Base-by-base conservation (phyloP, 1,139 yeast species). In the Starmera stellimalicola region DNA sequence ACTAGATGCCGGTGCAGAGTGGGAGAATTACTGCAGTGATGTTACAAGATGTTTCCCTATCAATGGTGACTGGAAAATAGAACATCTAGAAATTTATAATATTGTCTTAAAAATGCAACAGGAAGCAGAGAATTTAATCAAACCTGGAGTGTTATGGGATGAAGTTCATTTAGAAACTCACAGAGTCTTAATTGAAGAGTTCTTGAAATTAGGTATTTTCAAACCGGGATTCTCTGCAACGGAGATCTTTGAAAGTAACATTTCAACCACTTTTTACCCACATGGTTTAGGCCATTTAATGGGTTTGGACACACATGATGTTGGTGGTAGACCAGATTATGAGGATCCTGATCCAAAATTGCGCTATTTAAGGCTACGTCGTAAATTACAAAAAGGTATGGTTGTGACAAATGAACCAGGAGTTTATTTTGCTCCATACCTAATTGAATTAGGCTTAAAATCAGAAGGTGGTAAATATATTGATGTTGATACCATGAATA, bases 1-100 rank as follows among this genome's bases (percentile, higher is more conserved):
- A 40, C 78, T 91, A 39, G 98, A 91, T 59, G 97, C 97, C 6
- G 98, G 98, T 33, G 95, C 95, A 7, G 97, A 88, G 62, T 88
- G 96, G 95, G 73, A 74, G 42, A 75, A 85, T 52, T 91, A 91
- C 57, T 91, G 95, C 5, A 70, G 88, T 32, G 98, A 91, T 54
- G 95, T 91, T 33, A 91, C 98, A 15, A 72, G 98, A 55, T 82
- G 94, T 52, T 91, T 87, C 72, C 98, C 98, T 16, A 75, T 87
- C 39, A 70, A 67, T 43, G 98, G 98, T 7, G 77, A 78, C 40
- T 91, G 95, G 88, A 72, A 91, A 10, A 70, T 70, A 43, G 97
- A 91, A 52, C 93, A 88, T 45, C 70, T 83, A 47, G 82, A 73
- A 36, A 78, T 91, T 34, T 91, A 91, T 55, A 74, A 73, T 29